Percentiles rank a stretch among this genome's conserved stretches.
Evolutionary conservation across 2,329 filamentous ascomycete species (phyloP).

Genomic region (Cryphonectria naterciae): DNA sequence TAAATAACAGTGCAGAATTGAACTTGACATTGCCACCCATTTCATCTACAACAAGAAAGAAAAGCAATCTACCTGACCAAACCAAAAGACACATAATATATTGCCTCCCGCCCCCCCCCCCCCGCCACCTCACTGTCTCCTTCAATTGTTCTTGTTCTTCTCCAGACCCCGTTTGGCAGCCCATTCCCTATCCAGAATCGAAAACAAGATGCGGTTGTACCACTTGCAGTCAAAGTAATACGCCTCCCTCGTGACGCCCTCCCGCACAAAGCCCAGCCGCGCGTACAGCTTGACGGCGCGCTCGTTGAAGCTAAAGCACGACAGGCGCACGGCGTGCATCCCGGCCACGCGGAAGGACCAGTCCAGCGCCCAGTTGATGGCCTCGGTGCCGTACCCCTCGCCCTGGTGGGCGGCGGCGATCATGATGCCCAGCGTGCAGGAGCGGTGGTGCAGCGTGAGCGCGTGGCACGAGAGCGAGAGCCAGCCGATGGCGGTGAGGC

Average conservation of each 20-base stretch:
- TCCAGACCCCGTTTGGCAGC: slow-evolving; percentile 18
- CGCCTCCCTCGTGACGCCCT: slow-evolving; percentile 47
- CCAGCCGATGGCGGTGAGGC: slow-evolving; percentile 20
- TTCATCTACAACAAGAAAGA: background rate
- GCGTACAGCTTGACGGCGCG: slow-evolving; percentile 48
- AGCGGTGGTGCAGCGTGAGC: slow-evolving; percentile 19
- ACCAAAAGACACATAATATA: background rate
- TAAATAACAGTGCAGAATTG: background rate
- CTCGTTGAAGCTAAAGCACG: slow-evolving; percentile 47
- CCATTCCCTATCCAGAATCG: slow-evolving; percentile 47
- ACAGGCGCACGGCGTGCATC: slow-evolving; percentile 48
- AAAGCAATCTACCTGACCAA: background rate
- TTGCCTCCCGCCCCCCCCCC: no score
- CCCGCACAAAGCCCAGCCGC: slow-evolving; percentile 48
- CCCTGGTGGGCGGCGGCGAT: slow-evolving; percentile 23
- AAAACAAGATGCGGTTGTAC: slow-evolving; percentile 40
- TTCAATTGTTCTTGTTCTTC: background rate
- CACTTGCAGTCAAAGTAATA: slow-evolving; percentile 49
- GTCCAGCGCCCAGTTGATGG: slow-evolving; percentile 50
- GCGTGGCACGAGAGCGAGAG: slow-evolving; percentile 21
- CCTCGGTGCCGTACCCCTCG: slow-evolving; percentile 49
- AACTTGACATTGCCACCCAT: background rate
- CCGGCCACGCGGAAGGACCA: slow-evolving; percentile 51
- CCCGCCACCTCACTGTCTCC: background rate
- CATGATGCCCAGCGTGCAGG: slow-evolving; percentile 23